Conservation (phyloP, 2,329 filamentous ascomycete genomes). For the Aspergillus hiratsukae region DNA sequence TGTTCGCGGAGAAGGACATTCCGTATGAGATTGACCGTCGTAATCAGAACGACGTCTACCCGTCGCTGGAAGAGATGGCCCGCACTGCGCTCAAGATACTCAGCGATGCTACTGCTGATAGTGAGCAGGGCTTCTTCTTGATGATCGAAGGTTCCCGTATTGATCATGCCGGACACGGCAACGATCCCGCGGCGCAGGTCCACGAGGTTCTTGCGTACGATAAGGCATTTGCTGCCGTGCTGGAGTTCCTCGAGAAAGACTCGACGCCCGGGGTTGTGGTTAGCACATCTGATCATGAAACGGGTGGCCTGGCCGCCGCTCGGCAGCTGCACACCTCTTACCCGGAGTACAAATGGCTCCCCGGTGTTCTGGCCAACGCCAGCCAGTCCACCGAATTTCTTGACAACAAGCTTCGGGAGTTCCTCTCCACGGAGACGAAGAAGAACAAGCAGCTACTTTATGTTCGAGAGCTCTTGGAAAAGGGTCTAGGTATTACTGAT, state of each 20-base stretch:
- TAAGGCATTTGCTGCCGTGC: slow-evolving; percentile 72
- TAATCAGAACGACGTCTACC: slow-evolving; percentile 73
- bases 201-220: slow-evolving; percentile 96
- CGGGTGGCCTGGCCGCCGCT: slow-evolving; percentile 78
- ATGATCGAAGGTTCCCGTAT: slow-evolving; percentile 98
- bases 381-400: slow-evolving; percentile 71
- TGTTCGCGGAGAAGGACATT: slow-evolving; percentile 78
- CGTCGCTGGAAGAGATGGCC: slow-evolving; percentile 88
- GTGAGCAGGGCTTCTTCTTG: slow-evolving; percentile 91
- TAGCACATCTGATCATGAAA: slow-evolving; percentile 92
- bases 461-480: slow-evolving; percentile 64
- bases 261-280: slow-evolving; percentile 73
- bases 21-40: slow-evolving; percentile 91
- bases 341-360: slow-evolving; percentile 74
- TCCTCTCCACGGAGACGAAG: slow-evolving; percentile 46
- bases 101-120: slow-evolving; percentile 73
- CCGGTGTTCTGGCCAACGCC: slow-evolving; percentile 72
- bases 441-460: slow-evolving; percentile 54
- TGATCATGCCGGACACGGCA: slow-evolving; percentile 86
- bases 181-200: slow-evolving; percentile 78
- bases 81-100: slow-evolving; percentile 74
- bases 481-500: slow-evolving; percentile 73
- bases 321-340: slow-evolving; percentile 63
- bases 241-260: slow-evolving; percentile 76
- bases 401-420: slow-evolving; percentile 55